Conservation (phyloP, 192 early-diverging fungal species). For the Kappamyces sp. region DNA sequence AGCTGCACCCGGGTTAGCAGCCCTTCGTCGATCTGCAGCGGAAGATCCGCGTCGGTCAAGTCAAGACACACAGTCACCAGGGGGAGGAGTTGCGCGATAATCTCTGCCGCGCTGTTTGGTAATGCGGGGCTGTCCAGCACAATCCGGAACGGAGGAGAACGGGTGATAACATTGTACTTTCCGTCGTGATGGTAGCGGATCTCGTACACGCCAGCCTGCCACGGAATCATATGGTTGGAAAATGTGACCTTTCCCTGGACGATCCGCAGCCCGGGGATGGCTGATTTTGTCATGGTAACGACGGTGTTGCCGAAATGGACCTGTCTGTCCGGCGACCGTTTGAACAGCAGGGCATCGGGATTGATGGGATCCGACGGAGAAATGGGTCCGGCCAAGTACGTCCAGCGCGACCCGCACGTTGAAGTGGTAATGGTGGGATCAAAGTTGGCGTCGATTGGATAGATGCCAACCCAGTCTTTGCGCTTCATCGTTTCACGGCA, state of each 20-base stretch:
- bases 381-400: constrained; percentile 51
- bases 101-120: constrained; percentile 9
- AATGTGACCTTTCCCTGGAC: constrained; percentile 60
- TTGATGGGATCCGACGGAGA: not conserved
- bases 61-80: not conserved
- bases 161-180: constrained; percentile 74
- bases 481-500: constrained; percentile 57
- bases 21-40: constrained; percentile 9
- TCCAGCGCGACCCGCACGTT: constrained; percentile 65
- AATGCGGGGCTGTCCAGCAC: constrained; percentile 26
- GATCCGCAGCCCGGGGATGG: constrained; percentile 16
- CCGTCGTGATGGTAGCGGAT: constrained; percentile 87
- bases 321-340: constrained; percentile 1
- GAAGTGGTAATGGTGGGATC: constrained; percentile 69
- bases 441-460: constrained; percentile 71
- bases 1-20: constrained; percentile 3
- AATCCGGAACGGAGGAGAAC: constrained; percentile 76
- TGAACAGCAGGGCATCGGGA: not conserved
- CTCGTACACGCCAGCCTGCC: constrained; percentile 84
- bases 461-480: constrained; percentile 92
- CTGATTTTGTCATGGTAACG: constrained; percentile 7
- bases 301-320: constrained; percentile 25
- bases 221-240: constrained; percentile 64
- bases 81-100: not conserved
- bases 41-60: not conserved